These are phyloP conservation scores for Coemansia pectinata DNA, from an alignment of 192 early-diverging fungal species.

Conservation along the genomic window DNA sequence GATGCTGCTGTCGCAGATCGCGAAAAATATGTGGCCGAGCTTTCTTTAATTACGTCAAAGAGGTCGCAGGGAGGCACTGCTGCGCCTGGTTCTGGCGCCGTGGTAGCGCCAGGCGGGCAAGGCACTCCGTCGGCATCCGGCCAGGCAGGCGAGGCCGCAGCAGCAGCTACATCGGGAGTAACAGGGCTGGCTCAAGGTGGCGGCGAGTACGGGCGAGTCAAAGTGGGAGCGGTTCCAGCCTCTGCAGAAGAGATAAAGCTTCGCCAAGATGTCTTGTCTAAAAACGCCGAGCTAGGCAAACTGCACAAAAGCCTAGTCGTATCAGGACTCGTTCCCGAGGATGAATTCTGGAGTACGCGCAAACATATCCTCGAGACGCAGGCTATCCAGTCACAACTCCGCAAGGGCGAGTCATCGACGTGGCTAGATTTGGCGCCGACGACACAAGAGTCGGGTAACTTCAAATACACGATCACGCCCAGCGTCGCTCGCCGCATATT, in stretches of 20 bases:
- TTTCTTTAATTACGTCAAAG: constrained; percentile 25
- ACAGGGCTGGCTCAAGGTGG: constrained; percentile 14
- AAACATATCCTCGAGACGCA: constrained; percentile 73
- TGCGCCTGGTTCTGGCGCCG: neutral
- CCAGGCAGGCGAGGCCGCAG: neutral
- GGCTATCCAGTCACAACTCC: constrained; percentile 65
- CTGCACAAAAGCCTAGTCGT: constrained; percentile 81
- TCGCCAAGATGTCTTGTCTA: constrained; percentile 63
- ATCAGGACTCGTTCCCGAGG: constrained; percentile 73
- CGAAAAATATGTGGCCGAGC: constrained; percentile 42
- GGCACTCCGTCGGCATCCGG: neutral
- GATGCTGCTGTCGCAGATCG: constrained; percentile 56
- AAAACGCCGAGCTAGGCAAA: constrained; percentile 65
- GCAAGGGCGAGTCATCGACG: constrained; percentile 77
- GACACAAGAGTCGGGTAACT: constrained; percentile 72
- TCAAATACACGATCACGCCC: constrained; percentile 86
- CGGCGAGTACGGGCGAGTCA: constrained; percentile 48
- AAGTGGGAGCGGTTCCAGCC: constrained; percentile 41
- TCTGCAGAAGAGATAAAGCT: constrained; percentile 63
- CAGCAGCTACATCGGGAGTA: constrained; percentile 9
- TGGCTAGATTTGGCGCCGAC: constrained; percentile 67
- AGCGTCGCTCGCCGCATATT: constrained; percentile 89
- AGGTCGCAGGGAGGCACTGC: neutral
- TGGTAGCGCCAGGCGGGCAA: neutral
- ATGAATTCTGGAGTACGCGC: constrained; percentile 93